These are phyloP conservation scores for Pyrus betulifolia DNA, from an alignment of 306 rosid species.

Conservation along the genomic window DNA sequence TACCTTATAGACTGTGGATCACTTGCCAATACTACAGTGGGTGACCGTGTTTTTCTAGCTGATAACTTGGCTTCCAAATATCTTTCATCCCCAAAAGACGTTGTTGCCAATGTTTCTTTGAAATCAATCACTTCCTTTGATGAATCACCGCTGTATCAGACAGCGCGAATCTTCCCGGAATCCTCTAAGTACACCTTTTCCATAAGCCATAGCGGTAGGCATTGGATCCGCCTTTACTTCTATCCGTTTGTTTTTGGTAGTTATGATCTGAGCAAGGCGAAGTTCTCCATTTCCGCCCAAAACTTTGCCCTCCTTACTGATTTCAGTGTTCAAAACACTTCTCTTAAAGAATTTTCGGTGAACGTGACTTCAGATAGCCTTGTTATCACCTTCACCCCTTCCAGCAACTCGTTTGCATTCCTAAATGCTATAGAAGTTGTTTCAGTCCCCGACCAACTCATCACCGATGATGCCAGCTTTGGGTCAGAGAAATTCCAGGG, in stretches of 20 bases:
- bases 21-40: slow-evolving; percentile 32
- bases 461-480: slow-evolving; percentile 29
- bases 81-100: slow-evolving; percentile 49
- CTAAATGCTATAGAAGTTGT: slow-evolving; percentile 80
- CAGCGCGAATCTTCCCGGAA: slow-evolving; percentile 65
- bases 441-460: slow-evolving; percentile 58
- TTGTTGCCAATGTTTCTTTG: slow-evolving; percentile 44
- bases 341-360: slow-evolving; percentile 60
- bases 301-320: slow-evolving; percentile 40
- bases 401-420: slow-evolving; percentile 46
- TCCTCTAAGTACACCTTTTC: slow-evolving; percentile 60
- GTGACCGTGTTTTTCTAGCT: slow-evolving; percentile 45
- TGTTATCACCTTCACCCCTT: slow-evolving; percentile 51
- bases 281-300: slow-evolving; percentile 50
- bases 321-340: slow-evolving; percentile 34
- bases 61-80: slow-evolving; percentile 47
- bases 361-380: slow-evolving; percentile 41
- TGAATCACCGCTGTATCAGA: slow-evolving; percentile 47
- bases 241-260: slow-evolving; percentile 38
- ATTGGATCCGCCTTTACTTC: slow-evolving; percentile 92
- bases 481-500: slow-evolving; percentile 25
- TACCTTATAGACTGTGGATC: slow-evolving; percentile 88
- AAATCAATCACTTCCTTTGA: slow-evolving; percentile 25
- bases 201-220: slow-evolving; percentile 51
- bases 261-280: slow-evolving; percentile 47